Evolutionary conservation across 2,329 filamentous ascomycete species (phyloP).

Genomic region (Nothophoma quercina): DNA sequence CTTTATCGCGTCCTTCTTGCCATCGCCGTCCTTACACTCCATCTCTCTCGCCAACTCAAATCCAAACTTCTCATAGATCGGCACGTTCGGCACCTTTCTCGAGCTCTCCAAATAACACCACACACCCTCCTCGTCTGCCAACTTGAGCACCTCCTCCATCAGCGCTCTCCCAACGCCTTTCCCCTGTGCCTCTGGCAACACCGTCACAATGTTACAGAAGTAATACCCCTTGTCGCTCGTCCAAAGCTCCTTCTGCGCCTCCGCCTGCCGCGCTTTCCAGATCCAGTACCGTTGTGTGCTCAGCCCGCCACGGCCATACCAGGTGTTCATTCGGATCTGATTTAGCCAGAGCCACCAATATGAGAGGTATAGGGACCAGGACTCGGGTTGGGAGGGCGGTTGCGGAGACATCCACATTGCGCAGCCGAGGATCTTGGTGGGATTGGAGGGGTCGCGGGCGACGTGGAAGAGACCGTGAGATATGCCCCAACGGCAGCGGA

Average conservation of each 20-base stretch:
- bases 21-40: constrained; percentile 69
- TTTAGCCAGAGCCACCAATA: constrained; percentile 71
- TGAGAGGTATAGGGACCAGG: constrained; percentile 70
- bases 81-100: constrained; percentile 71
- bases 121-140: constrained; percentile 69
- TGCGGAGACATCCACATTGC: constrained; percentile 75
- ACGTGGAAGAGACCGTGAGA: constrained; percentile 74
- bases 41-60: constrained; percentile 71
- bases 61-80: constrained; percentile 73
- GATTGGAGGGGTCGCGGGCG: constrained; percentile 64
- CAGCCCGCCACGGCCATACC: constrained; percentile 73
- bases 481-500: constrained; percentile 75
- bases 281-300: constrained; percentile 74
- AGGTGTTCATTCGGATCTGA: constrained; percentile 72
- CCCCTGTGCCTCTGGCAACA: constrained; percentile 70
- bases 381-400: constrained; percentile 55
- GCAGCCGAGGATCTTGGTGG: constrained; percentile 68
- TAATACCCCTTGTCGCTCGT: constrained; percentile 73
- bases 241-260: constrained; percentile 70
- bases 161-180: constrained; percentile 71
- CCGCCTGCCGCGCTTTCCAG: constrained; percentile 72
- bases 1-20: constrained; percentile 51
- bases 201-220: constrained; percentile 78
- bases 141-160: constrained; percentile 68
- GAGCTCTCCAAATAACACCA: constrained; percentile 76